Percentiles rank a stretch among this genome's conserved stretches.
Conservation (phyloP, 2,329 filamentous ascomycete species). For the Rhynchosporium graminicola region DNA sequence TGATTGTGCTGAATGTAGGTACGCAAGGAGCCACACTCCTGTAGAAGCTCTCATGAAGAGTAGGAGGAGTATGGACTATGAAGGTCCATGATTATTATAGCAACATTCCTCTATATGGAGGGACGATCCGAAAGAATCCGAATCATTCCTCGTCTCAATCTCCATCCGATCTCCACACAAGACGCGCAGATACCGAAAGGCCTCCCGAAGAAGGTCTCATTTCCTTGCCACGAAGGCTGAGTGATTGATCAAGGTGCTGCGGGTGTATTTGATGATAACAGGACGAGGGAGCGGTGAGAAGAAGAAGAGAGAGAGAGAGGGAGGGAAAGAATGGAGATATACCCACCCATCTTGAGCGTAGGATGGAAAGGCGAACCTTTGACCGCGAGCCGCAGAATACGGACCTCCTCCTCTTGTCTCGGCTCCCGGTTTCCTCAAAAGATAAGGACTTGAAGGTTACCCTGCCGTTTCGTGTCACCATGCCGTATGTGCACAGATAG, state of each 20-base stretch:
- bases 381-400: too few species aligned
- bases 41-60: constrained; percentile 45
- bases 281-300: background rate
- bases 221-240: constrained; percentile 44
- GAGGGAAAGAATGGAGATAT: background rate
- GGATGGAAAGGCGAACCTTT: too few species aligned
- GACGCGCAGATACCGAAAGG: constrained; percentile 48
- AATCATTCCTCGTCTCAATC: constrained; percentile 42
- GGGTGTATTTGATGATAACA: background rate
- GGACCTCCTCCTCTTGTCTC: too few species aligned
- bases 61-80: constrained; percentile 54
- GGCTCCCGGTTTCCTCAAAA: too few species aligned
- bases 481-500: background rate
- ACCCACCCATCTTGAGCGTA: too few species aligned
- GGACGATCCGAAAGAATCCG: constrained; percentile 38
- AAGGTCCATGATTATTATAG: constrained; percentile 51
- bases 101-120: constrained; percentile 46
- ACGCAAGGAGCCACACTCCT: constrained; percentile 55
- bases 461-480: too few species aligned
- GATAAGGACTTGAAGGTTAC: too few species aligned
- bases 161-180: constrained; percentile 47
- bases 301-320: background rate
- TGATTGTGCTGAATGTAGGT: constrained; percentile 25
- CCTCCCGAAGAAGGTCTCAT: constrained; percentile 49
- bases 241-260: constrained; percentile 47